Evolutionary conservation across 1,284 basidiomycete genomes (phyloP).

Genomic region (Xanthoconium separans): DNA sequence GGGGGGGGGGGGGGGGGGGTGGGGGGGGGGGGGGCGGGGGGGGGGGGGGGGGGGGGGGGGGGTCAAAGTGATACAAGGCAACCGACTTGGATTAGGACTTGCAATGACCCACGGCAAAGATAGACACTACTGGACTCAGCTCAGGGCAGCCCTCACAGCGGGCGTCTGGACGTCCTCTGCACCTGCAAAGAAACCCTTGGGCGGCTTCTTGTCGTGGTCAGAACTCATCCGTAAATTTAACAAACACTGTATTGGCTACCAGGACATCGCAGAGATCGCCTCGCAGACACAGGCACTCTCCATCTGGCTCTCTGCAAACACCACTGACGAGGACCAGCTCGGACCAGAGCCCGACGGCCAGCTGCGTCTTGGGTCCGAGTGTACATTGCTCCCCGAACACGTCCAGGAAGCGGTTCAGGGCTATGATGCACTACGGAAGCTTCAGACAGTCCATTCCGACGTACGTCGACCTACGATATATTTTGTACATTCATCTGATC

Average conservation of each 20-base stretch:
- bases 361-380: constrained; percentile 53
- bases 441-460: constrained; percentile 56
- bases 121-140: constrained; percentile 71
- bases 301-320: constrained; percentile 50
- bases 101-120: constrained; percentile 46
- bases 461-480: constrained; percentile 42
- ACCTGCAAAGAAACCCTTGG: constrained; percentile 66
- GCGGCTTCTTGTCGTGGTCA: constrained; percentile 64
- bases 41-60: too few relatives aligned
- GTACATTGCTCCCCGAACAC: constrained; percentile 52
- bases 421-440: constrained; percentile 50
- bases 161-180: constrained; percentile 62
- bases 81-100: not conserved
- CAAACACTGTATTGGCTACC: constrained; percentile 71
- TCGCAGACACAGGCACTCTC: constrained; percentile 66
- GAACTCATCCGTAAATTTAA: constrained; percentile 86
- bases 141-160: constrained; percentile 62
- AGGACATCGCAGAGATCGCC: constrained; percentile 64
- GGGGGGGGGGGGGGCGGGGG: too few relatives aligned
- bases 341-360: constrained; percentile 36
- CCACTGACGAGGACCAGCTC: constrained; percentile 40
- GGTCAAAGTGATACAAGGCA: not conserved
- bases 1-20: too few relatives aligned
- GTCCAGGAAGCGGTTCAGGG: constrained; percentile 50
- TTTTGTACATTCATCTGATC: constrained; percentile 9